Evolutionary conservation across 306 rosid species (phyloP), one percentile per base, ranked within the genome.

Genomic region (Cucumis cinereus): DNA sequence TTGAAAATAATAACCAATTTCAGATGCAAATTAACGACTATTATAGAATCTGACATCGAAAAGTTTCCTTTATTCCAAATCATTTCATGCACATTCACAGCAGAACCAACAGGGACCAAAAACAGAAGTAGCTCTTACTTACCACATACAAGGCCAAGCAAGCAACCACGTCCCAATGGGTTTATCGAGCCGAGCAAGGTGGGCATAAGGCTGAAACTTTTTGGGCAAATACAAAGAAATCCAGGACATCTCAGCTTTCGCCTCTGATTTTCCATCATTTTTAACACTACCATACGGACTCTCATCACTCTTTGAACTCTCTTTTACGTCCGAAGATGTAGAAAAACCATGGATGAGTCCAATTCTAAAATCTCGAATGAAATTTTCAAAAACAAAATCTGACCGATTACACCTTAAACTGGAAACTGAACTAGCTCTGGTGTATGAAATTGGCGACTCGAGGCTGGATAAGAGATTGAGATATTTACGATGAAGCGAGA

Each of bases 111-210:
- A 17, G 3, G 19, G 23, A 71, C 22, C 55, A 45, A 14, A 43
- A 71, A 71, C 4, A 12, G 20, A 26, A 71, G 33, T 49, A 71
- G 41, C 14, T 24, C 91, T 69, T 87, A 90, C 91, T 69, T 87
- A 90, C 98, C 98, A 90, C 81, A 94, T 79, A 82, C 95, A 94
- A 55, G 97, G 98, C 98, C 95, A 94, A 63, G 92, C 89, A 74
- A 94, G 97, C 63, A 94, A 77, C 98, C 97, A 94, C 36, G 95
- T 91, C 66, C 98, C 97, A 78, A 94, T 91, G 45, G 97, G 98
- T 80, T 88, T 92, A 79, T 94, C 96, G 7, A 91, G 96, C 73
- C 97, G 98, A 55, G 98, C 97, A 23, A 94, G 93, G 22, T 73
- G 87, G 19, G 97, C 98, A 85, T 86, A 94, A 47, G 97, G 96